phyloP scores from a whole-genome alignment of 1,139 yeast species.

The Candida smagusa region DNA sequence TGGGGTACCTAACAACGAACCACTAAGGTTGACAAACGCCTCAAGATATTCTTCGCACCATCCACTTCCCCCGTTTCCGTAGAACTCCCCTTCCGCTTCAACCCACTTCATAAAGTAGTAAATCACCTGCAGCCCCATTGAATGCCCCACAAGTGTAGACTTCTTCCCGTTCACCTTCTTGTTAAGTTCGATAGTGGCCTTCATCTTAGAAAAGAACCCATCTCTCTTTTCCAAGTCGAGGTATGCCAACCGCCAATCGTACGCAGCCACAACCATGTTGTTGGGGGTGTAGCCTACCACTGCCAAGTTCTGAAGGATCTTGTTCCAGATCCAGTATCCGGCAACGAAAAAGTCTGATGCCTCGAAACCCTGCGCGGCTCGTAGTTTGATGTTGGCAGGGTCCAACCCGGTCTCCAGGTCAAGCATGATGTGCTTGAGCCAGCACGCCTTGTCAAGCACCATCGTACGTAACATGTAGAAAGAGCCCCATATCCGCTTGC shows the following conservation, averaged over 20 bases:
- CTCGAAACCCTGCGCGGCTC: conserved; percentile 96
- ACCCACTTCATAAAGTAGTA: conserved; percentile 94
- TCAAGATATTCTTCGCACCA: conserved; percentile 89
- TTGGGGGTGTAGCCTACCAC: conserved; percentile 93
- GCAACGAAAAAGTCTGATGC: conserved; percentile 96
- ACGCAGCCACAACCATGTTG: conserved; percentile 85
- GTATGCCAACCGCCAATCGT: conserved; percentile 94
- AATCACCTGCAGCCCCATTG: conserved; percentile 93
- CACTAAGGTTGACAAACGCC: conserved; percentile 81
- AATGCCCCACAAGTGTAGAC: conserved; percentile 80
- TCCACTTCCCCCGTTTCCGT: conserved; percentile 81
- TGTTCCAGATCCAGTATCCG: conserved; percentile 99
- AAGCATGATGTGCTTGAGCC: conserved; percentile 87
- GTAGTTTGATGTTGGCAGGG: conserved; percentile 72
- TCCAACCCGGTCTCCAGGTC: conserved; percentile 92
- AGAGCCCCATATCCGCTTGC: conserved; percentile 95
- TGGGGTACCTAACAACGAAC: conserved; percentile 88
- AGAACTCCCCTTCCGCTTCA: conserved; percentile 74
- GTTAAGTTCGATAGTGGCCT: conserved; percentile 63
- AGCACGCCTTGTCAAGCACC: conserved; percentile 87
- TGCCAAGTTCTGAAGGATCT: conserved; percentile 85
- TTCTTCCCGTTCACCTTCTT: conserved; percentile 58
- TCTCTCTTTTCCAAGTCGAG: conserved; percentile 85
- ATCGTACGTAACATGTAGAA: conserved; percentile 91
- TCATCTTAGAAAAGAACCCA: conserved; percentile 74